Base-by-base conservation (phyloP, 2,329 filamentous ascomycete species). In the Talaromyces pinophilus region DNA sequence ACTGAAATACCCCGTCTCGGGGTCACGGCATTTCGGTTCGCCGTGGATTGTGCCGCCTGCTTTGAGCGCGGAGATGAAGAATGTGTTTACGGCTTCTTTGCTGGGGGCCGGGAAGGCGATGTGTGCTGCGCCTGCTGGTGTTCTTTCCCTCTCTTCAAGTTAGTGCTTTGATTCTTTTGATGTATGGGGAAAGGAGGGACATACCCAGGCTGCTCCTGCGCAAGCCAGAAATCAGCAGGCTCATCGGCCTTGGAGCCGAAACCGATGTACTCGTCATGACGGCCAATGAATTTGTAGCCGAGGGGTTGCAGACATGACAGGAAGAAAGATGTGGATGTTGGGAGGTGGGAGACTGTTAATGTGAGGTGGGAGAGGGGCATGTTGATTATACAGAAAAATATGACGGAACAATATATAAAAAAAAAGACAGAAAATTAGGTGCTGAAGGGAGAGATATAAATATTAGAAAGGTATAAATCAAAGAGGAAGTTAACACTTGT, bases 261-360 rank as follows among this genome's bases (percentile, higher is more conserved):
- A 5, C 85, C 87, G 69, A 89, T 85, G 63, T 86, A 86, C 69
- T 86, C 83, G 62, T 86, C 85, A 74, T 85, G 82, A 67, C 86
- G 82, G 65, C 86, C 86, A 69, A 92, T 84, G 75, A 88, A 96
- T 68, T 85, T 85, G 68, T 96, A 88, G 44, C 91, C 91, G 25
- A 96, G 84, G 3, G 92, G 90, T 71, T 94, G 91, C 7, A 92
- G 84, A 70, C 92, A 85, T 69, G 90, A 86, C 25, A 93, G 86
- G 79, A 92, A 96, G 82, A 96, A 96, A 7, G 92, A 95, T 60
- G 90, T 88, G 3, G 92, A 91, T 42, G 89, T 87, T 64, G 92
- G 87, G 63, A 96, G 87, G 77, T 93, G 89, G 68, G 88, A 89
- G 74, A 96, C 92, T 44, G 86, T 88, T 68, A 89, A 81, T 68